Evolutionary conservation across 768 basidiomycete species (phyloP), one percentile per base, ranked within the genome.

Genomic region (Mycena floridula): DNA sequence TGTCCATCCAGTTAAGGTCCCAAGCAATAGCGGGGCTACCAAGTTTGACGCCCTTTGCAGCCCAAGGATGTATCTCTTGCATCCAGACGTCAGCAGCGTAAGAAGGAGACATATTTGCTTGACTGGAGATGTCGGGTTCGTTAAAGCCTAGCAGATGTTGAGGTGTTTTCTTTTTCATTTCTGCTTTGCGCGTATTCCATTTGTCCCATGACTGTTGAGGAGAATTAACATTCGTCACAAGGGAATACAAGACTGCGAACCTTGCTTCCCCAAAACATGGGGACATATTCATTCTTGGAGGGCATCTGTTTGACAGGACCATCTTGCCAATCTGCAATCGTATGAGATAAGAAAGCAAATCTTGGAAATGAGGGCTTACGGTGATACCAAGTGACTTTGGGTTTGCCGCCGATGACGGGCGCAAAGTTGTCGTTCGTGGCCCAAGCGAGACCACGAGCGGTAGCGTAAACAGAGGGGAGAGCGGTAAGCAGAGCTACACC

Each of bases 1-100:
- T 40, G 20, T 6, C n/a, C 5, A 45, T 46, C 51, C 51, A 52
- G 38, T 52, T 42, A n/a, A 52, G 42, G 27, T 52, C 41, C 44
- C 45, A 50, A 3, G 45, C 51, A 26, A 52, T 39, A 5, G 51
- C 51, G 23, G 51, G 51, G 40, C 41, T 44, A 28, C 38, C 42
- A 37, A 52, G 38, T 30, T 49, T 43, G 44, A 40, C 37, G 22
- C 51, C 51, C 26, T 46, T 47, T 7, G 25, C 21, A 12, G 23
- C 28, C 18, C 23, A 52, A 18, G 51, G 51, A 16, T 40, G 32
- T 26, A 52, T 47, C 39, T 52, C 44, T 26, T 50, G 4, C 48
- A 50, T 50, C 37, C 32, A 52, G 15, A 47, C 13, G 7, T 43
- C 20, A 2, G 49, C 51, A n/a, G 51, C 51, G 37, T 30, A 1